Base-by-base conservation (phyloP, 805 yeast genomes). In the Candida railenensis region DNA sequence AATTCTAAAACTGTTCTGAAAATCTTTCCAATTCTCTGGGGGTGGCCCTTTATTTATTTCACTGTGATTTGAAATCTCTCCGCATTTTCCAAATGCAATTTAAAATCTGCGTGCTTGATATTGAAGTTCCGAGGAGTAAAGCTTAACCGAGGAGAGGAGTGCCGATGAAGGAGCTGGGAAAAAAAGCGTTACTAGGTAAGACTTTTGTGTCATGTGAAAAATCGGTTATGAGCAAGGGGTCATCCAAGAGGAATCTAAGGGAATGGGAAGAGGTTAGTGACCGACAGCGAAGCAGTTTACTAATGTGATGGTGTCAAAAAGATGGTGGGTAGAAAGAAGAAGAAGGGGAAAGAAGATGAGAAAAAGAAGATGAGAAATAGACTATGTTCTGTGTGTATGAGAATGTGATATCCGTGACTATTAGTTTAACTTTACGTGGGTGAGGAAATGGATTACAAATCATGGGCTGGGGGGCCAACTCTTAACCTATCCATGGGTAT, bases 91-190 rank as follows among this genome's bases (percentile, higher is more conserved):
- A 25, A 25, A 25, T 25, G 30, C 11, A 25, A 25, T 25, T 25
- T 20, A 32, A 15, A 19, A 14, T 19, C 32, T 33, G 30, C 33
- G 42, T n/a, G 46, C 22, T n/a, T n/a, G n/a, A n/a, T n/a, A n/a
- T n/a, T n/a, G n/a, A 32, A 22, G 42, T 22, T 38, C 41, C 41
- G 41, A 38, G 41, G 41, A 18, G 18, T 14, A 21, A 25, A 19
- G n/a, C n/a, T 8, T 14, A 22, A 38, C 41, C 41, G 41, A 38
- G 41, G 41, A 38, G 41, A 16, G 41, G 41, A 20, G 20, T 34
- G 5, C 37, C 20, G 37, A 18, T 7, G 37, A 15, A 9, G 8
- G 37, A 5, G 37, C 14, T 5, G 8, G 19, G 12, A 12, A 18
- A 9, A 34, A 34, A 34, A 15, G 37, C 20, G 37, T 34, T 15